These are phyloP conservation scores for Aurifilum marmelostoma DNA, from an alignment of 2,329 filamentous ascomycete species.

Conservation along the genomic window DNA sequence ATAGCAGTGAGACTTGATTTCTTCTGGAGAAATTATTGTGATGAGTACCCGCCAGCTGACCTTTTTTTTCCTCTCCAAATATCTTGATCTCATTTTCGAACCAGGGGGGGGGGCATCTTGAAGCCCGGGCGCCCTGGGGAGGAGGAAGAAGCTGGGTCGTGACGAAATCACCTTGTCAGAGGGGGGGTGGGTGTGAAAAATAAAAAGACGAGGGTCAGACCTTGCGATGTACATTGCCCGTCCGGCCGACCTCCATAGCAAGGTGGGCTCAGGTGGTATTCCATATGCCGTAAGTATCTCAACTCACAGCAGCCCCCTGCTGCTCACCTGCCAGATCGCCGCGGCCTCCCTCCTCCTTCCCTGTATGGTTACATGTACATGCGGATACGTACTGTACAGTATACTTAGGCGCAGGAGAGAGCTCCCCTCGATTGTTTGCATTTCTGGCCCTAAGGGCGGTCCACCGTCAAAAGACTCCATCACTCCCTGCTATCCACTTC, in stretches of 20 bases:
- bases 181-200: not conserved
- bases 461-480: conserved; percentile 29
- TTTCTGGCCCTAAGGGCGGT: conserved; percentile 38
- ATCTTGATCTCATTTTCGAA: not conserved
- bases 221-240: conserved; percentile 22
- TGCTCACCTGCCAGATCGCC: conserved; percentile 42
- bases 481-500: conserved; percentile 29
- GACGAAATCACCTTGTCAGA: conserved; percentile 10
- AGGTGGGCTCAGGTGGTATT: conserved; percentile 28
- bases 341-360: conserved; percentile 50
- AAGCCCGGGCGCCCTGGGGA: conserved; percentile 5
- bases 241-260: conserved; percentile 20
- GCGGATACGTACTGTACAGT: conserved; percentile 28
- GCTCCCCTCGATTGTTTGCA: conserved; percentile 42
- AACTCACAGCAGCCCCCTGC: conserved; percentile 30
- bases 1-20: no score
- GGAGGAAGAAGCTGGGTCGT: not conserved
- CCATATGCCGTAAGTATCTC: conserved; percentile 30
- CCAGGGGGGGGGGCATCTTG: not conserved
- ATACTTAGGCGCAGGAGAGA: conserved; percentile 27
- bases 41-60: conserved; percentile 17
- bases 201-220: conserved; percentile 10
- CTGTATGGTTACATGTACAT: conserved; percentile 50
- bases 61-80: not conserved
- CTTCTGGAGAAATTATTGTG: conserved; percentile 1